phyloP scores from a whole-genome alignment of 2,329 filamentous ascomycete species.

The Colletotrichum zoysiae region DNA sequence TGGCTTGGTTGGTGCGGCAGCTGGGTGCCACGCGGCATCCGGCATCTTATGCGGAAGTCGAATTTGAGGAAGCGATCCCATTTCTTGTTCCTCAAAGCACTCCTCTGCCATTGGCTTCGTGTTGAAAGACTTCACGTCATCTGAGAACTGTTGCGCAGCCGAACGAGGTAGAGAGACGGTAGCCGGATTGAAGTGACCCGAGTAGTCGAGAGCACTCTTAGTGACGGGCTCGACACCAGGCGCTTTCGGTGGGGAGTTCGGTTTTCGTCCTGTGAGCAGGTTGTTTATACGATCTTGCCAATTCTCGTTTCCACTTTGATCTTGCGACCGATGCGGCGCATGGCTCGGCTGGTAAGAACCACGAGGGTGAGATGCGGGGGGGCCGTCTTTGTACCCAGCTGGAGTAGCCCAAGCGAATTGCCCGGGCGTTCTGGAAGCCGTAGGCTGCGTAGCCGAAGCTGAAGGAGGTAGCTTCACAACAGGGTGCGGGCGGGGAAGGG shows the following conservation, averaged over 20 bases:
- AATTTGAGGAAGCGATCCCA: slow-evolving; percentile 80
- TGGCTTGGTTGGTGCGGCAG: slow-evolving; percentile 65
- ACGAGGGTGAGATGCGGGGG: slow-evolving; percentile 32
- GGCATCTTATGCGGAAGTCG: slow-evolving; percentile 74
- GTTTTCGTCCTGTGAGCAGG: slow-evolving; percentile 77
- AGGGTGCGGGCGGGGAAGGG: slow-evolving; percentile 76
- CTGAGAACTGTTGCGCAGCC: slow-evolving; percentile 1
- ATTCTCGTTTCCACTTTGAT: slow-evolving; percentile 57
- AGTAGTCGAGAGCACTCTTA: slow-evolving; percentile 73
- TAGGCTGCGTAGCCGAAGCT: slow-evolving; percentile 54
- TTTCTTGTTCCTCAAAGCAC: slow-evolving; percentile 85
- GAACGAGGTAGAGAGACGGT: slow-evolving; percentile 75
- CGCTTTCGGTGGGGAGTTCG: slow-evolving; percentile 65
- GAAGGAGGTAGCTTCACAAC: slow-evolving; percentile 84
- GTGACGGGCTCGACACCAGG: slow-evolving; percentile 76
- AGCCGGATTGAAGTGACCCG: slow-evolving; percentile 62
- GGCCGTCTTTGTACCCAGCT: slow-evolving; percentile 49
- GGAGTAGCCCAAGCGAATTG: slow-evolving; percentile 54
- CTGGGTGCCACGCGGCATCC: slow-evolving; percentile 73
- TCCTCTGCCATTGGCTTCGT: slow-evolving; percentile 81
- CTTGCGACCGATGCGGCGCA: slow-evolving; percentile 44
- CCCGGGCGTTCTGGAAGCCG: slow-evolving; percentile 45
- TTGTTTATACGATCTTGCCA: slow-evolving; percentile 91
- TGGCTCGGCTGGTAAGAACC: slow-evolving; percentile 38
- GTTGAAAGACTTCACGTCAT: slow-evolving; percentile 53